Conservation (phyloP, 805 yeast genomes). For the Saccharomycopsis selenospora region DNA sequence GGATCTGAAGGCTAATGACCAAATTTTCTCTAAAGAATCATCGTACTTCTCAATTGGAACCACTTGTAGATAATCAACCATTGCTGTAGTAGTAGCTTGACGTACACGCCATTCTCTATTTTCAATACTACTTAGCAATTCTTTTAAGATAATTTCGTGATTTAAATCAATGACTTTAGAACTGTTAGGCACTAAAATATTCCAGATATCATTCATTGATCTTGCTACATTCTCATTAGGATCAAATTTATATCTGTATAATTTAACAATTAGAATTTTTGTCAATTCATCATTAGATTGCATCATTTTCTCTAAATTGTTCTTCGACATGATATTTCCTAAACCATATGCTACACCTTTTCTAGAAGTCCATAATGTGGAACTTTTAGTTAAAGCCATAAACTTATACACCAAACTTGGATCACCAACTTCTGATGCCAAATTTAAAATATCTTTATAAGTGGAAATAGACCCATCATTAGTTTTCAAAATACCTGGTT, state of each 20-base stretch:
- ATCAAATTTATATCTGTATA: constrained; percentile 79
- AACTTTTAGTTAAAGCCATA: constrained; percentile 83
- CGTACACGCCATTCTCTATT: constrained; percentile 89
- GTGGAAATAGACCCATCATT: constrained; percentile 85
- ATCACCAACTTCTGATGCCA: constrained; percentile 94
- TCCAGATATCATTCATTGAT: constrained; percentile 90
- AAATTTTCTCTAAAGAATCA: constrained; percentile 51
- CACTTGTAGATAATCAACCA: constrained; percentile 62
- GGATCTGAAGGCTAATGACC: constrained; percentile 82
- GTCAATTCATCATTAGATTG: constrained; percentile 48
- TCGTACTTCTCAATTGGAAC: constrained; percentile 46
- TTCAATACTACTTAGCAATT: constrained; percentile 61
- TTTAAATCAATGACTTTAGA: constrained; percentile 45
- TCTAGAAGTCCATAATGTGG: constrained; percentile 86
- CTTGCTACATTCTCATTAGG: constrained; percentile 67
- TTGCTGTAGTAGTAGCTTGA: constrained; percentile 74
- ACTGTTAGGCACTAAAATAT: constrained; percentile 51
- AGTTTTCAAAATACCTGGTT: constrained; percentile 70
- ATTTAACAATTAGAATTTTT: constrained; percentile 63
- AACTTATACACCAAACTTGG: constrained; percentile 90
- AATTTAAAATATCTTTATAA: constrained; percentile 76
- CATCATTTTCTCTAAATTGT: constrained; percentile 59
- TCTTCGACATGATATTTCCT: constrained; percentile 74
- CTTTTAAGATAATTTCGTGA: constrained; percentile 53
- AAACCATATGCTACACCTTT: constrained; percentile 93